Evolutionary conservation across 2,329 filamentous ascomycete genomes (phyloP).

Genomic region (Didymella arachidicola): DNA sequence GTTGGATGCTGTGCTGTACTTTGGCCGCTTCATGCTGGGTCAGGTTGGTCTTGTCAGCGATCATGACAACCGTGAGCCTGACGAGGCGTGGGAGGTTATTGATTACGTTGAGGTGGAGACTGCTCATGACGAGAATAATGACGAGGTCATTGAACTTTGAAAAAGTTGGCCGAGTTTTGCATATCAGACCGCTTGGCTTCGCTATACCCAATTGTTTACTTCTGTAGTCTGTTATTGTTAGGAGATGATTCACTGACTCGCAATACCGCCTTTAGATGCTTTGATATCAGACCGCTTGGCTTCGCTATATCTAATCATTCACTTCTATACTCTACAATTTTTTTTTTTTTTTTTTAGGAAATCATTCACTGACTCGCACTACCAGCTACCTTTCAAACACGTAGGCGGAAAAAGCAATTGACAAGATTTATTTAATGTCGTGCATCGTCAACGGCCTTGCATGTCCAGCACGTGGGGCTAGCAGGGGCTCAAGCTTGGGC

Average conservation of each 20-base stretch:
- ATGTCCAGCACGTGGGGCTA: slow-evolving; percentile 21
- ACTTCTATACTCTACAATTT: no score
- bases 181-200: slow-evolving; percentile 2
- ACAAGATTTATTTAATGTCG: background rate
- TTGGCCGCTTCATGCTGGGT: slow-evolving; percentile 77
- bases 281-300: no score
- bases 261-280: no score
- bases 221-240: background rate
- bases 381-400: no score
- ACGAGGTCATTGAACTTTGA: slow-evolving; percentile 9
- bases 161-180: slow-evolving; percentile 1
- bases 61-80: background rate
- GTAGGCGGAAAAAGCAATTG: background rate
- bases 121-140: background rate
- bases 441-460: slow-evolving; percentile 13
- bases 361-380: no score
- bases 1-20: slow-evolving; percentile 80
- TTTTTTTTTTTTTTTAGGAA: no score
- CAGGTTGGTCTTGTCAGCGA: slow-evolving; percentile 43
- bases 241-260: no score
- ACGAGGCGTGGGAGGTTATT: background rate
- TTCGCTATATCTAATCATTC: no score
- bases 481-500: slow-evolving; percentile 23
- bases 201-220: slow-evolving; percentile 8
- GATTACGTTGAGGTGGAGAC: background rate